These are phyloP conservation scores for Camillea tinctor DNA, from an alignment of 2,329 filamentous ascomycete species.

Conservation along the genomic window DNA sequence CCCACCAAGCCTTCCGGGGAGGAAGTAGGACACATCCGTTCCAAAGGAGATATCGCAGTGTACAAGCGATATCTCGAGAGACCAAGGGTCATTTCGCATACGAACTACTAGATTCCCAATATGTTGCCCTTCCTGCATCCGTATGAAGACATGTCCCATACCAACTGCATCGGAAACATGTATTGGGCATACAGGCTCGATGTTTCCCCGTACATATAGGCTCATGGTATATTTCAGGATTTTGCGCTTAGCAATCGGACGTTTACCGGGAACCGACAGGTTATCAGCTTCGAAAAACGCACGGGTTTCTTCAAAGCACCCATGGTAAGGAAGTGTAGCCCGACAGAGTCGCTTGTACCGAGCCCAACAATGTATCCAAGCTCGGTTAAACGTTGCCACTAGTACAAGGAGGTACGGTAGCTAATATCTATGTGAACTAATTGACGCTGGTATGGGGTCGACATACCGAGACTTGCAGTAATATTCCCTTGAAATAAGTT, in stretches of 20 bases:
- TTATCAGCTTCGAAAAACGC: neutral
- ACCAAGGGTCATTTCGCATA: neutral
- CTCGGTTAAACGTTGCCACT: too few species aligned
- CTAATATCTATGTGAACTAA: too few species aligned
- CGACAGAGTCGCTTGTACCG: too few species aligned
- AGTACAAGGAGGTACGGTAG: too few species aligned
- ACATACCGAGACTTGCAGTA: too few species aligned
- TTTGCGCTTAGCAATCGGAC: neutral
- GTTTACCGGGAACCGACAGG: neutral
- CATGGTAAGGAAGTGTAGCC: too few species aligned
- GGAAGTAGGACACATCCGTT: conserved; percentile 7
- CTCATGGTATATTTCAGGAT: neutral
- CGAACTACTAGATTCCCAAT: conserved; percentile 9
- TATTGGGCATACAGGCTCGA: conserved; percentile 1
- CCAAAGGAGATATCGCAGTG: neutral
- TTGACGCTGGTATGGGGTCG: too few species aligned
- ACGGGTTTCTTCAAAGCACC: neutral
- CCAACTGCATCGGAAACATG: conserved; percentile 2
- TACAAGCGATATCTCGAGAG: neutral
- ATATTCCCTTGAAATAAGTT: too few species aligned
- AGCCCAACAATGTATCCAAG: too few species aligned
- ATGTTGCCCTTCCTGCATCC: conserved; percentile 8
- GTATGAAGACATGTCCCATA: conserved; percentile 2
- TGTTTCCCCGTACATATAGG: neutral
- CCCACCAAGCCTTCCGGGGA: conserved; percentile 8